Base-by-base conservation (phyloP, 1,284 basidiomycete genomes). In the Meripilus lineatus region DNA sequence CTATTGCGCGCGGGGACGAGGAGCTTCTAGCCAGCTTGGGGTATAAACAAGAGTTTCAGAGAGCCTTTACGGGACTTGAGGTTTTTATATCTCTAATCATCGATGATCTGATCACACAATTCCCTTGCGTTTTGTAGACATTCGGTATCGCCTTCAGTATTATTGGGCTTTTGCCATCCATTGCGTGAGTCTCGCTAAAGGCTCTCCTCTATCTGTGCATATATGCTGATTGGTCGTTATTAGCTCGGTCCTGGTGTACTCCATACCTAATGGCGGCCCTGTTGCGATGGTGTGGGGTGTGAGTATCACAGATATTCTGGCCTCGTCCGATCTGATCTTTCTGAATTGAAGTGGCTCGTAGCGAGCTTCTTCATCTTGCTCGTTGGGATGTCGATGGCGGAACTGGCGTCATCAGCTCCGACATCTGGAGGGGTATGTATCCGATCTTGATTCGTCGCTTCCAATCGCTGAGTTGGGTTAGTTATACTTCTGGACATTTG, bases 221-320 rank as follows among this genome's bases (percentile, higher is more conserved):
- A 32, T 36, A 22, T 11, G 8, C 13, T 17, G 17, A 13, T 36
- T 15, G 25, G 17, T 5, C 37, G 50, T 37, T 32, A 30, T 30
- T 30, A 53, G 51, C 3, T 81, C 82, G 8, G 81, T 85, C 2
- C 63, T 89, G 4, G 66, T 82, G 47, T 89, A 84, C 61, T 75
- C 85, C 1, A 65, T 90, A 23, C 81, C 82, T 0, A 84, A 89
- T 61, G 89, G 89, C 3, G 89, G 87, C 1, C 78, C 84, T 1
- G 72, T 79, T 1, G 77, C 81, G 4, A 86, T 93, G 82, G 81
- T 91, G 2, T 92, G 89, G 84, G 84, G 84, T 15, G 59, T 62
- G 42, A 43, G 59, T 51, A 4, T 3, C 17, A 7, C 5, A 17
- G 17, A 24, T 25, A 13, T n/a, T n/a, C n/a, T n/a, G 26, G n/a